Conservation (phyloP, 371 early-diverging fungal genomes). For the Rhizopus stolonifer region DNA sequence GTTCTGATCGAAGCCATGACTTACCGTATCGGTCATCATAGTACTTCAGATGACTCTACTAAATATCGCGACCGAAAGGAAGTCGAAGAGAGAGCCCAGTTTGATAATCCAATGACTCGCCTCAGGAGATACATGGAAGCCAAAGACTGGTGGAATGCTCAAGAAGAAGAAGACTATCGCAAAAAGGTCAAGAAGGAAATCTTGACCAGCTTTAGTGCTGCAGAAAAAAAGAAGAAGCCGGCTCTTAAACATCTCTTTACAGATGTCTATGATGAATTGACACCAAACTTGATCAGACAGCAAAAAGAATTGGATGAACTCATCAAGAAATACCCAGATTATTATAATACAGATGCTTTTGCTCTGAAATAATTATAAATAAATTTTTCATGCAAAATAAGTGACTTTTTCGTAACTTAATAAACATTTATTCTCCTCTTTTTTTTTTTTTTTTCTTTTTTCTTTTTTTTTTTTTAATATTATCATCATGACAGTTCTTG, state of each 20-base stretch:
- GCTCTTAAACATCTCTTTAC: conserved; percentile 79
- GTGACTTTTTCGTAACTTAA: too few species aligned
- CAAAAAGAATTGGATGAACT: conserved; percentile 74
- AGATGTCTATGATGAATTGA: conserved; percentile 90
- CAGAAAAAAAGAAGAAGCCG: conserved; percentile 91
- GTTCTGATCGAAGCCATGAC: conserved; percentile 97
- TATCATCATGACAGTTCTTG: conserved; percentile 47
- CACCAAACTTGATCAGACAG: conserved; percentile 77
- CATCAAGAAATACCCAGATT: conserved; percentile 85
- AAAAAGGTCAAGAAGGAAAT: conserved; percentile 65
- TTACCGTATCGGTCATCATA: conserved; percentile 96
- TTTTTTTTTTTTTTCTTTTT: neutral
- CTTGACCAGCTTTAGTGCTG: conserved; percentile 75
- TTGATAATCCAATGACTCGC: conserved; percentile 89
- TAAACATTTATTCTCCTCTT: neutral
- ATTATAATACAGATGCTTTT: conserved; percentile 68
- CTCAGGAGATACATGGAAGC: conserved; percentile 87
- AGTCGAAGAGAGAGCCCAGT: conserved; percentile 76
- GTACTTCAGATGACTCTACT: conserved; percentile 96
- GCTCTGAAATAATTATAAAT: too few species aligned
- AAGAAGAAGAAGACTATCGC: conserved; percentile 69
- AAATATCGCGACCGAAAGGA: conserved; percentile 85
- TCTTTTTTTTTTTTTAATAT: neutral
- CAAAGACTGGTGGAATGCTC: conserved; percentile 84
- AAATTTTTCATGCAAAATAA: too few species aligned